Evolutionary conservation across 2,329 filamentous ascomycete species (phyloP), one percentile per base, ranked within the genome.

Genomic region (Stemphylium lycopersici): DNA sequence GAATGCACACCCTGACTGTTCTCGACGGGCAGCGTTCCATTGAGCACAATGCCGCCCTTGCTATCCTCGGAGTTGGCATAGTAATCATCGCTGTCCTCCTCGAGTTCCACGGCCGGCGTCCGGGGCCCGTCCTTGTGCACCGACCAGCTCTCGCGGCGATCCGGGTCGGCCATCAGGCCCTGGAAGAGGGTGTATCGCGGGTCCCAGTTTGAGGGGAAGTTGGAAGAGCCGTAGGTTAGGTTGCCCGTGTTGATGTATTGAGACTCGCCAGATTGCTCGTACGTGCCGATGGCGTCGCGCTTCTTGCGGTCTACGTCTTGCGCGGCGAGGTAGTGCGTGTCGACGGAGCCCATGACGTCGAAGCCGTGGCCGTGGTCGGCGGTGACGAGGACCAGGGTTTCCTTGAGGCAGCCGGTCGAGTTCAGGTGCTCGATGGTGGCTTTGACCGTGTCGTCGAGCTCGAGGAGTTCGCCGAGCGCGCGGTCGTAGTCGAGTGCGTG

Each of bases 291-390:
- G 34, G 91, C 90, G 44, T 83, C 80, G 64, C 91, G 89, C 83
- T 92, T 93, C 66, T 84, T 78, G 64, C 91, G 88, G 71, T 90
- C 85, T 15, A 82, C 81, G 6, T 80, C 76, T 65, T 91, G 84
- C 3, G 83, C 82, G 13, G 83, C 79, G 41, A 93, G 81, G 76
- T 93, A 95, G 71, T 89, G 80, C 15, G 90, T 95, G 70, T 96
- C 91, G 42, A 91, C 90, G 59, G 83, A 87, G 59, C 91, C 91
- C 72, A 88, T 93, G 63, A 96, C 91, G 65, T 93, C 91, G 72
- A 96, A 96, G 50, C 91, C 91, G 77, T 96, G 91, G 37, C 91
- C 91, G 80, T 95, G 91, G 70, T 96, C 90, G n/a, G 90, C 89
- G 3, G 90, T 91, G 43, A 95, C 89, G 44, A 96, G 72, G 61